Base-by-base conservation (phyloP, 2,329 filamentous ascomycete species). In the Cryphonectria carpinicola region DNA sequence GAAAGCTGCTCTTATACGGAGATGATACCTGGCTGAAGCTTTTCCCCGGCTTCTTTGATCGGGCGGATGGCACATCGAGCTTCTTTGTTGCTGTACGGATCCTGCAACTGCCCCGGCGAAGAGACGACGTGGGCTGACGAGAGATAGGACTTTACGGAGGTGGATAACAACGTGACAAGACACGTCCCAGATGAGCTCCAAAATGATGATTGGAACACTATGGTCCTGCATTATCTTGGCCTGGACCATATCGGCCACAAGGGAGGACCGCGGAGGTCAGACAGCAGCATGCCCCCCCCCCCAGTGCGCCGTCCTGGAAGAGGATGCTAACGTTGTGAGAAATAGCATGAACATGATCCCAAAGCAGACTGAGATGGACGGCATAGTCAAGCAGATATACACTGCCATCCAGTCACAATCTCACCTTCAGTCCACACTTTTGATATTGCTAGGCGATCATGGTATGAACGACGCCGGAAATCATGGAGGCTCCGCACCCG, bases 391-490 rank as follows among this genome's bases (percentile, higher is more conserved):
- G 72, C 83, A 88, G 70, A 91, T 99, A 37, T 98, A 93, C 77
- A 83, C 86, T 17, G 92, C 93, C 8, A 92, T 99, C 74, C 87
- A 92, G 76, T 86, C 85, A 4, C 82, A 92, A 69, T 78, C 86
- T 1, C 92, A 97, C 79, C 88, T 98, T 1, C 78, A 88, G 43
- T 92, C 92, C 5, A 94, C 95, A 0, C 83, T 99, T 1, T 87
- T 99, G 62, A 90, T 99, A 3, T 82, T 99, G 8, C 94, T 92
- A 70, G 96, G 96, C 69, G 97, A 99, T 76, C 96, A 99, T 78
- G 96, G 96, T n/a, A 99, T 99, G 96, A 99, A 98, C 76, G 95
- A 98, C 76, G 96, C 93, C 28, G 96, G 96, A 2, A 98, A 98
- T 75, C 96, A 99, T 79, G 96, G 96, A 41, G 96, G 95, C 54